Evolutionary conservation across 78 protist species (phyloP).

Genomic region (Reticulomyxa filosa): DNA sequence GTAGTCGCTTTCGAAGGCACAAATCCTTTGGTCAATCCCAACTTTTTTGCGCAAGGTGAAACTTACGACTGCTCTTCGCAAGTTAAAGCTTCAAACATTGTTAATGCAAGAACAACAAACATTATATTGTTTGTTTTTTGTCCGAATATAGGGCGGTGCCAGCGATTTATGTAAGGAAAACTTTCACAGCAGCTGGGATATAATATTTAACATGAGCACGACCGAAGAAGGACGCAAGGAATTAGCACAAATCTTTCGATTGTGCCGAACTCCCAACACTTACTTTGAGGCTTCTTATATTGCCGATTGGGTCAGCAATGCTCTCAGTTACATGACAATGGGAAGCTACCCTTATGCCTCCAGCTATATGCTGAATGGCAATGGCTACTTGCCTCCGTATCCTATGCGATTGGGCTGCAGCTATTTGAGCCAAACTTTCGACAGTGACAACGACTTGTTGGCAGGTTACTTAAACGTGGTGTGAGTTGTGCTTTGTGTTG

Average conservation of each 20-base stretch:
- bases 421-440: background rate
- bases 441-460: too few species aligned
- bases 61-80: background rate
- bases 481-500: too few species aligned
- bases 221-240: background rate
- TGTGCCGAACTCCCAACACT: background rate
- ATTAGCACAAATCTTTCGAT: background rate
- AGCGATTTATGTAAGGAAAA: background rate
- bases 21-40: background rate
- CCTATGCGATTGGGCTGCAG: background rate
- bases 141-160: background rate
- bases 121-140: too few species aligned
- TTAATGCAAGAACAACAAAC: too few species aligned
- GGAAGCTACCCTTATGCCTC: constrained; percentile 8
- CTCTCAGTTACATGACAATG: constrained; percentile 5
- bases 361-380: background rate
- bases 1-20: background rate
- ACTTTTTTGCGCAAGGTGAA: background rate
- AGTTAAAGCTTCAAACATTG: too few species aligned
- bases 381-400: background rate
- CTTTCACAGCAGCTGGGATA: background rate
- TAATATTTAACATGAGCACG: background rate
- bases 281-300: background rate
- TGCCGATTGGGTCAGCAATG: background rate
- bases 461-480: too few species aligned